A percentile compares a stretch with the other conserved stretches of the same genome.
Evolutionary conservation across 805 yeast genomes (phyloP).

Genomic region (Kodamaea kaohsiungensis): DNA sequence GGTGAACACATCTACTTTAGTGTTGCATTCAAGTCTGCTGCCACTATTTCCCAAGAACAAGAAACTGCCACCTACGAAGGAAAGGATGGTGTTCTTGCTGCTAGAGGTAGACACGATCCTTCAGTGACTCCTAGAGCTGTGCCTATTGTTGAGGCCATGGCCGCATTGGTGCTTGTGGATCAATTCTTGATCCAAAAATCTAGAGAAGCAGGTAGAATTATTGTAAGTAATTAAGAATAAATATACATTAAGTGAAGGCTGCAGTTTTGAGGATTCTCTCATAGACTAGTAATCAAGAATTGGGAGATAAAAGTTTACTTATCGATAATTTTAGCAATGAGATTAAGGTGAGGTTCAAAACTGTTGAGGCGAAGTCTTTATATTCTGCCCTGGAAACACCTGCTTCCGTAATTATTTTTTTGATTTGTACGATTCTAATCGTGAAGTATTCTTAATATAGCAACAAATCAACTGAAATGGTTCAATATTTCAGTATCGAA

Average conservation of each 20-base stretch:
- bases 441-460: no score
- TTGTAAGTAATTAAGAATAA: slow-evolving; percentile 7
- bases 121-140: slow-evolving; percentile 98
- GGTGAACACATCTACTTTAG: slow-evolving; percentile 95
- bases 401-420: no score
- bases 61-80: slow-evolving; percentile 88
- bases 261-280: no score
- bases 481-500: no score
- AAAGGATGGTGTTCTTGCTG: slow-evolving; percentile 81
- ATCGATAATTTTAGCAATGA: no score
- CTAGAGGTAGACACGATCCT: slow-evolving; percentile 98
- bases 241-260: neutral
- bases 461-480: no score
- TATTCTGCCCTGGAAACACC: no score
- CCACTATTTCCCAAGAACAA: slow-evolving; percentile 94
- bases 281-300: no score
- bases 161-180: slow-evolving; percentile 92
- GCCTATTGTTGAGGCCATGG: slow-evolving; percentile 98
- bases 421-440: no score
- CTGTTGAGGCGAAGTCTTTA: no score
- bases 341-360: no score
- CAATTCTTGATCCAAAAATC: slow-evolving; percentile 82
- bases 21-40: slow-evolving; percentile 97
- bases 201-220: slow-evolving; percentile 49
- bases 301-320: no score